Evolutionary conservation across 768 basidiomycete species (phyloP), one percentile per base, ranked within the genome.

Genomic region (Fomitopsis pulvina): DNA sequence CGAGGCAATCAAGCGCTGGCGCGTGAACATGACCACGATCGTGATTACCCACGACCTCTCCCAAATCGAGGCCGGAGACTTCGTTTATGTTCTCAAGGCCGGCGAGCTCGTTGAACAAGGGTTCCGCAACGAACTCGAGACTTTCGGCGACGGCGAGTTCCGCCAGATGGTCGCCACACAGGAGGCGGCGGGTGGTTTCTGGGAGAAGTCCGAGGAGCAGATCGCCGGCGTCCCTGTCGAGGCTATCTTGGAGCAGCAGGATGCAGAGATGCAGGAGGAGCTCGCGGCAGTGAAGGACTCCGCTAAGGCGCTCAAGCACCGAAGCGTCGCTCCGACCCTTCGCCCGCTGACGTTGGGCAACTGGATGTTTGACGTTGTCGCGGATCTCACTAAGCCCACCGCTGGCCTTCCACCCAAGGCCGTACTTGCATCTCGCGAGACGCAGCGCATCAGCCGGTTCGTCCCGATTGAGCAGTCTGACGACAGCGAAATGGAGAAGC

Each of bases 11-110:
- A 78, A 77, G 59, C 66, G 67, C 2, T 91, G 87, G 86, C 75
- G 90, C 6, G 61, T 63, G 14, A 85, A 87, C 69, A 82, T 80
- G 58, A 97, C 91, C 4, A 96, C 91, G 5, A 83, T 94, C 62
- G 85, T 94, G 54, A 96, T 97, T 63, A 97, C 95, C 0, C 95
- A 98, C 66, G 96, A 98, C 58, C 80, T 98, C 16, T 83, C 85
- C 1, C 89, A 93, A 56, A 87, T 99, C 55, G 67, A 68, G 20
- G 46, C 68, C 0, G 65, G 71, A 12, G 94, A 97, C 65, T 97
- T 96, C 56, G 90, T 96, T 11, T 96, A 98, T 63, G 88, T 97
- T 2, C 82, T 98, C 72, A 80, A 83, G 56, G 74, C 81, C 18
- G 95, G 94, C 0, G 57, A 63, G 0, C 80, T 96, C 26, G 85